Evolutionary conservation across 83 land plant genomes (phyloP).

Genomic region (Picea engelmannii): DNA sequence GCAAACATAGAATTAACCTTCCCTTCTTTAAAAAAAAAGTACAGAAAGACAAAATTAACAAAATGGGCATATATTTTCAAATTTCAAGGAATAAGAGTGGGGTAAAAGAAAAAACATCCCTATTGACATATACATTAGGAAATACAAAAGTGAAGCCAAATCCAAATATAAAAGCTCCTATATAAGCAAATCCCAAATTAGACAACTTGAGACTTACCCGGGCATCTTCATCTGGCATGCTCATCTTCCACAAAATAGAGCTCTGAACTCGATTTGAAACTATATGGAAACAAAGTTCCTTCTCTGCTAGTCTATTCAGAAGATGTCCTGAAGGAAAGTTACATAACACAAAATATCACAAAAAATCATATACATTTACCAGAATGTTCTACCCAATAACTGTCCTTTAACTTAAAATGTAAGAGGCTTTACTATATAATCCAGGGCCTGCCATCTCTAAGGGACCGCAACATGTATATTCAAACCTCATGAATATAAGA

Average conservation of each 20-base stretch:
- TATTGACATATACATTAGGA: too few species aligned
- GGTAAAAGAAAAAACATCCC: too few species aligned
- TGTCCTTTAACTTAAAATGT: not conserved
- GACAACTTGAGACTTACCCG: constrained; percentile 27
- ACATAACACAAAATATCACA: not conserved
- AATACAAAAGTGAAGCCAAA: too few species aligned
- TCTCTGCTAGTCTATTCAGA: constrained; percentile 81
- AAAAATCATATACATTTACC: not conserved
- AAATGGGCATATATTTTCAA: too few species aligned
- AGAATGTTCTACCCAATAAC: not conserved
- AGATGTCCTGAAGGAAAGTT: constrained; percentile 60
- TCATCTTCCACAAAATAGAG: constrained; percentile 87
- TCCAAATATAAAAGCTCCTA: too few species aligned
- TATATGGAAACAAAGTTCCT: constrained; percentile 67
- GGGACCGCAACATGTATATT: too few species aligned
- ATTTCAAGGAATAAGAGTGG: too few species aligned
- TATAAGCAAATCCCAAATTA: too few species aligned
- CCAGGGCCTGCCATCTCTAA: constrained; percentile 1
- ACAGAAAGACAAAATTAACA: too few species aligned
- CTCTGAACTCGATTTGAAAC: constrained; percentile 72
- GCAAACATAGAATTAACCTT: too few species aligned
- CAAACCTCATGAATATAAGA: too few species aligned
- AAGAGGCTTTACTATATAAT: not conserved
- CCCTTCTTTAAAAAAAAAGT: too few species aligned
- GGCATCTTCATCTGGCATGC: constrained; percentile 57